These are phyloP conservation scores for Colletotrichum cordylinicola DNA, from an alignment of 2,329 filamentous ascomycete genomes.

Conservation along the genomic window DNA sequence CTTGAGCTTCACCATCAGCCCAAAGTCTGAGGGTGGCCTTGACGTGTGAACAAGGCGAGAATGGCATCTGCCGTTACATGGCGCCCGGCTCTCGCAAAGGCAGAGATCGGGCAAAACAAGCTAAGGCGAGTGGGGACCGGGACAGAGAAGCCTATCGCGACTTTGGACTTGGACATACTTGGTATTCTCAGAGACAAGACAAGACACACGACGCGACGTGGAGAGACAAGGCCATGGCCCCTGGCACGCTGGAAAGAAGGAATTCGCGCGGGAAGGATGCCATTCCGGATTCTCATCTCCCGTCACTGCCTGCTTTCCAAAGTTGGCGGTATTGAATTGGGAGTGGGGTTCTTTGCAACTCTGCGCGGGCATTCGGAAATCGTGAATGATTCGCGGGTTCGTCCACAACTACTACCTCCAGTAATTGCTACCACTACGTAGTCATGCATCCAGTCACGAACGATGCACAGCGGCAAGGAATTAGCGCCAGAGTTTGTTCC, in stretches of 20 bases:
- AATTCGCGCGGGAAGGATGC: neutral
- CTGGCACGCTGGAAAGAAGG: neutral
- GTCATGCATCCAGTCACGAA: neutral
- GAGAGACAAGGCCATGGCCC: neutral
- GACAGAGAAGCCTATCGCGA: slow-evolving; percentile 7
- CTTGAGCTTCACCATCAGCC: neutral
- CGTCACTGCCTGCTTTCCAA: neutral
- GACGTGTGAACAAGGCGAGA: neutral
- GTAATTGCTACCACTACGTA: too few species aligned
- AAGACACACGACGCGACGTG: neutral
- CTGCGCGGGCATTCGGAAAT: neutral
- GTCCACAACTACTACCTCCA: neutral
- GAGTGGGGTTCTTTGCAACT: neutral
- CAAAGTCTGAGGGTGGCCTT: neutral
- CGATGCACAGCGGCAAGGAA: neutral
- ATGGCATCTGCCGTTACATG: neutral
- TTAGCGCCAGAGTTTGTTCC: neutral
- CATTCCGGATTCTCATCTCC: neutral
- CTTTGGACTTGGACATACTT: neutral
- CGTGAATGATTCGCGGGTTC: slow-evolving; percentile 1
- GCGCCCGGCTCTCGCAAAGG: neutral
- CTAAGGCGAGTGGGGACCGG: slow-evolving; percentile 5
- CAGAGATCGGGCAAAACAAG: slow-evolving; percentile 21
- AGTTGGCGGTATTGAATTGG: neutral
- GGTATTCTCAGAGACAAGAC: neutral